phyloP scores from a whole-genome alignment of 2,329 filamentous ascomycete species.

The Pseudogymnoascus pannorum region DNA sequence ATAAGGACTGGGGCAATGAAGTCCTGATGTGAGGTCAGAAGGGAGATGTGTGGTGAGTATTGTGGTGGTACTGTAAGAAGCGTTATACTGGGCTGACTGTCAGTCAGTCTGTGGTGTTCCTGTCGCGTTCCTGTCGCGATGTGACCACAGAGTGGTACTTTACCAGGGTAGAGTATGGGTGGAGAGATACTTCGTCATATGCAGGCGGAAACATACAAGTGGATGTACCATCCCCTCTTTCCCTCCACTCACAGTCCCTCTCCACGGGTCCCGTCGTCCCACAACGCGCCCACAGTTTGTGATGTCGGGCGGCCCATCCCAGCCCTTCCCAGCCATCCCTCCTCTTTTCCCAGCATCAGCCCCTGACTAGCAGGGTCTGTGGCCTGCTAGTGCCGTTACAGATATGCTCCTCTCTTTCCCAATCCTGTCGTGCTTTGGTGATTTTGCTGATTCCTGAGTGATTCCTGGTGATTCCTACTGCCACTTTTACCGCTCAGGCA shows the following conservation, averaged over 20 bases:
- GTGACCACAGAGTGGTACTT: not conserved
- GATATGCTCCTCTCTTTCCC: conserved; percentile 4
- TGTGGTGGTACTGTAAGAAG: not conserved
- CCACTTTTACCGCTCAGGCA: not conserved
- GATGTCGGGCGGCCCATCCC: not conserved
- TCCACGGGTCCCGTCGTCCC: not conserved
- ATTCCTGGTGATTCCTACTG: not conserved
- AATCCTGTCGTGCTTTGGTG: not conserved
- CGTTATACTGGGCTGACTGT: not conserved
- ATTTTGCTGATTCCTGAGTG: not conserved
- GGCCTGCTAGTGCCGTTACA: not conserved
- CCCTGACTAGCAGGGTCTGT: conserved; percentile 3
- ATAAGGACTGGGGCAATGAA: not conserved
- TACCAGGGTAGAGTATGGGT: not conserved
- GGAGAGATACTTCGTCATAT: not conserved
- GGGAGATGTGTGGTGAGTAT: not conserved
- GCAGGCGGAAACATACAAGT: not conserved
- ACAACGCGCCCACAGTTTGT: not conserved
- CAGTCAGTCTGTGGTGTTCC: too few relatives aligned
- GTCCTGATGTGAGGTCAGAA: not conserved
- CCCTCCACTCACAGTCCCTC: not conserved
- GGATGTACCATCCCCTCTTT: not conserved
- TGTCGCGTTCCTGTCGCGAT: not conserved
- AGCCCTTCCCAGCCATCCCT: not conserved
- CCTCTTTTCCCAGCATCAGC: conserved; percentile 1